Evolutionary conservation across 2,329 filamentous ascomycete genomes (phyloP).

Genomic region (Epichloe sylvatica): DNA sequence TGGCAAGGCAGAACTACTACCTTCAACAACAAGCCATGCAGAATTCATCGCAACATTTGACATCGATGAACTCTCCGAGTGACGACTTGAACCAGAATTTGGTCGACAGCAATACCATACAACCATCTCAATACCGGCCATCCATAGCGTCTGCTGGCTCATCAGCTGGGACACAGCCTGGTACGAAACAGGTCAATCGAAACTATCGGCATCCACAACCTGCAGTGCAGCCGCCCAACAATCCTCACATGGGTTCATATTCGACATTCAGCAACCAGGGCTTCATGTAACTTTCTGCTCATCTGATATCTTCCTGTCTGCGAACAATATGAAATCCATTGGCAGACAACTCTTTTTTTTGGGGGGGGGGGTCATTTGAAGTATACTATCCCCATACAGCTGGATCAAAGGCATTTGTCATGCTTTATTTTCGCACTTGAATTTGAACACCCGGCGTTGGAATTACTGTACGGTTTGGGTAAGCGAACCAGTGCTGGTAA

Average conservation of each 20-base stretch:
- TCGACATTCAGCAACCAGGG: neutral
- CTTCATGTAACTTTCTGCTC: conserved; percentile 1
- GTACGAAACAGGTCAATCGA: neutral
- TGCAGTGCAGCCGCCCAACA: neutral
- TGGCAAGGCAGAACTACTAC: conserved; percentile 1
- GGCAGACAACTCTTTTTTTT: neutral
- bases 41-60: neutral
- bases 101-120: neutral
- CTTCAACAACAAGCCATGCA: neutral
- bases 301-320: neutral
- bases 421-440: neutral
- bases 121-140: neutral
- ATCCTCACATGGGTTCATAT: neutral
- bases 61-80: neutral
- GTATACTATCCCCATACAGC: neutral
- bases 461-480: too few species aligned
- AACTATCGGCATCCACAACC: neutral
- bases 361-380: neutral
- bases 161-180: neutral
- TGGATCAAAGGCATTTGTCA: neutral
- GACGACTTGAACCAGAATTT: neutral
- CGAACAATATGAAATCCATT: neutral
- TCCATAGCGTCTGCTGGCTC: neutral
- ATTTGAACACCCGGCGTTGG: neutral
- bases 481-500: too few species aligned